Evolutionary conservation across 2,329 filamentous ascomycete genomes (phyloP).

Genomic region (Ceratocystiopsis brevicomis): DNA sequence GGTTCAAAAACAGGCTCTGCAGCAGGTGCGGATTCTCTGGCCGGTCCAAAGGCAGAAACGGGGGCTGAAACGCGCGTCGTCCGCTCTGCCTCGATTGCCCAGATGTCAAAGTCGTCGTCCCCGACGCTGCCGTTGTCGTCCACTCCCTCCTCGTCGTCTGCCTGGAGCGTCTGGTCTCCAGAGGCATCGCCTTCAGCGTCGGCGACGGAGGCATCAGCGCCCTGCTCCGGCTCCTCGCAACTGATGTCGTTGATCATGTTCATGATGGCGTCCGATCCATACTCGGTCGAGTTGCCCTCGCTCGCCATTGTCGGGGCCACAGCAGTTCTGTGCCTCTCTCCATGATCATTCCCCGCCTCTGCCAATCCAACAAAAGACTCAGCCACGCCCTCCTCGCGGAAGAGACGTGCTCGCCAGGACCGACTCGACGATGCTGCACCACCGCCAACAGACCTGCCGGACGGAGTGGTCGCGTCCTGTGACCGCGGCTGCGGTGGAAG

Average conservation of each 20-base stretch:
- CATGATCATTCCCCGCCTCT: too few species aligned
- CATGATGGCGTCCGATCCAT: constrained; percentile 6
- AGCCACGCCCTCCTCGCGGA: too few species aligned
- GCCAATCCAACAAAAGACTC: too few species aligned
- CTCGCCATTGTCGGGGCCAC: not conserved
- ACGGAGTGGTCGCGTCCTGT: too few species aligned
- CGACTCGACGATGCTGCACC: too few species aligned
- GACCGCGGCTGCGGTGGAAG: too few species aligned
- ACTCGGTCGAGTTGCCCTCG: constrained; percentile 4
- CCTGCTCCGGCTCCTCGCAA: not conserved
- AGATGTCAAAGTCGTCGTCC: constrained; percentile 33
- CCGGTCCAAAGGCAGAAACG: too few species aligned
- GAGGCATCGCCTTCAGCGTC: too few species aligned
- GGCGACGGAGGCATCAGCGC: not conserved
- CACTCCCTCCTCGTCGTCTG: not conserved
- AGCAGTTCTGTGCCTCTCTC: not conserved
- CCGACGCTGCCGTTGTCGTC: constrained; percentile 3
- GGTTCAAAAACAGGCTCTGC: not conserved
- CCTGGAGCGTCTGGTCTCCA: too few species aligned
- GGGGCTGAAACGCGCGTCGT: constrained; percentile 16
- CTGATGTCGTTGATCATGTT: constrained; percentile 6
- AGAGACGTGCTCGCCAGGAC: too few species aligned
- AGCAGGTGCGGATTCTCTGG: not conserved
- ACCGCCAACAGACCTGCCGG: too few species aligned
- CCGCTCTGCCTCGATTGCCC: constrained; percentile 37